phyloP scores from a whole-genome alignment of 768 basidiomycete genomes.

The Mycena haematopus region DNA sequence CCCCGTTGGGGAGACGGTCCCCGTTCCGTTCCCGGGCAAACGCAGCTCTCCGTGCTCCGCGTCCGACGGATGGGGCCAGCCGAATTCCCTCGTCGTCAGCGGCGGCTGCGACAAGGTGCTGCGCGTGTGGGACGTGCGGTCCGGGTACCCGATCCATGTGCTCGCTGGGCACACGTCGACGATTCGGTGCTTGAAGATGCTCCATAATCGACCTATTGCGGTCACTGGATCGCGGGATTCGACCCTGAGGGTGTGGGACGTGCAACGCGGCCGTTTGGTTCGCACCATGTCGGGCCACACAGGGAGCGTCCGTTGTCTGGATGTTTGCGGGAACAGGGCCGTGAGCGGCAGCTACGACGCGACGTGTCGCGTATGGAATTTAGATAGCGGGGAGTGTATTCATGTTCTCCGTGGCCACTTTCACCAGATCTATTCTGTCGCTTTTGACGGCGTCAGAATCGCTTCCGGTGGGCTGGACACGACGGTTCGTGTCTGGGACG shows the following conservation, averaged over 20 bases:
- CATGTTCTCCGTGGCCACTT: constrained; percentile 84
- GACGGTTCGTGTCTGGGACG: constrained; percentile 92
- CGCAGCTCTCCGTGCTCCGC: constrained; percentile 65
- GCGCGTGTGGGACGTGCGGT: constrained; percentile 90
- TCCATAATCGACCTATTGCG: constrained; percentile 87
- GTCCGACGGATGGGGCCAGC: constrained; percentile 90
- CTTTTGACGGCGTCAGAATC: constrained; percentile 83
- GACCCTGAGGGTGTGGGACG: constrained; percentile 91
- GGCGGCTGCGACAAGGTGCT: constrained; percentile 93
- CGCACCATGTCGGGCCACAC: constrained; percentile 77
- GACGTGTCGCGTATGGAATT: constrained; percentile 89
- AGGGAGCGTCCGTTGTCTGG: constrained; percentile 85
- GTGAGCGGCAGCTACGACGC: constrained; percentile 96
- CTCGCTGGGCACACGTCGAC: constrained; percentile 89
- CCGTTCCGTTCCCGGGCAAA: constrained; percentile 37
- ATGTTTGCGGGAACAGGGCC: constrained; percentile 81
- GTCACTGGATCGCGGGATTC: constrained; percentile 90
- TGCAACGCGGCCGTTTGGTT: constrained; percentile 75
- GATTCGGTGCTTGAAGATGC: constrained; percentile 86
- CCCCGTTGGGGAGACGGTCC: constrained; percentile 28
- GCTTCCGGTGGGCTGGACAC: constrained; percentile 93
- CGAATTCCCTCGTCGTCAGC: constrained; percentile 81
- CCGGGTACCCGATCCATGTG: constrained; percentile 87
- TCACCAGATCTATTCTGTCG: constrained; percentile 90
- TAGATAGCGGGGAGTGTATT: constrained; percentile 88